A percentile compares a stretch with the other conserved stretches of the same genome.
Conservation (phyloP, 1,284 basidiomycete genomes). For the Dichomitus squalens region DNA sequence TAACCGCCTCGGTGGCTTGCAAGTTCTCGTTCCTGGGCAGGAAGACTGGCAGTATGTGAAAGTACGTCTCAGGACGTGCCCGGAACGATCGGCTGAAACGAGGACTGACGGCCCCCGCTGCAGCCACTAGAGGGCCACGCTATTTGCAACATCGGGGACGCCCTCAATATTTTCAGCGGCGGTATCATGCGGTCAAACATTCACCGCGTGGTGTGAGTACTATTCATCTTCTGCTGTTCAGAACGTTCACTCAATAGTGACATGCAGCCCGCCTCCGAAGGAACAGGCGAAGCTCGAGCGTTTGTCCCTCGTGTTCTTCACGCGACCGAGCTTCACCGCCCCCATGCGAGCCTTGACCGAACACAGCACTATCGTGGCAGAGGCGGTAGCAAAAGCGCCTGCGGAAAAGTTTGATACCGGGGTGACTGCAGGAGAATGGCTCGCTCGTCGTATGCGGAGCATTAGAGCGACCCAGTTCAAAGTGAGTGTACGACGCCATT, state of each 20-base stretch:
- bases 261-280: slow-evolving; percentile 29
- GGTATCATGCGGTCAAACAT: slow-evolving; percentile 38
- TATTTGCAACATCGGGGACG: slow-evolving; percentile 39
- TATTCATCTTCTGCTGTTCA: too few relatives aligned
- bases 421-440: slow-evolving; percentile 3
- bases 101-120: neutral
- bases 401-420: neutral
- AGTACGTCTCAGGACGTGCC: too few relatives aligned
- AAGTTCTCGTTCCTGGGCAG: slow-evolving; percentile 62
- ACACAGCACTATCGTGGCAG: slow-evolving; percentile 8
- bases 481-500: too few relatives aligned
- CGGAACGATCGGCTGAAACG: too few relatives aligned
- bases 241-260: too few relatives aligned
- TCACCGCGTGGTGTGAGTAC: slow-evolving; percentile 31
- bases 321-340: slow-evolving; percentile 35
- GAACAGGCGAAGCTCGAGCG: slow-evolving; percentile 35
- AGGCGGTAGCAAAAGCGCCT: neutral
- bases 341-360: slow-evolving; percentile 25
- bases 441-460: too few relatives aligned
- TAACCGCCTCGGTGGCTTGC: slow-evolving; percentile 70
- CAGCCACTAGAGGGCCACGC: slow-evolving; percentile 32
- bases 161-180: slow-evolving; percentile 38
- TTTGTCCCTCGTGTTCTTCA: slow-evolving; percentile 41
- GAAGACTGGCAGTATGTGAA: slow-evolving; percentile 69
- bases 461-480: too few relatives aligned